These are phyloP conservation scores for Ajuga reptans DNA, from an alignment of 305 asterid genomes.

Conservation along the genomic window DNA sequence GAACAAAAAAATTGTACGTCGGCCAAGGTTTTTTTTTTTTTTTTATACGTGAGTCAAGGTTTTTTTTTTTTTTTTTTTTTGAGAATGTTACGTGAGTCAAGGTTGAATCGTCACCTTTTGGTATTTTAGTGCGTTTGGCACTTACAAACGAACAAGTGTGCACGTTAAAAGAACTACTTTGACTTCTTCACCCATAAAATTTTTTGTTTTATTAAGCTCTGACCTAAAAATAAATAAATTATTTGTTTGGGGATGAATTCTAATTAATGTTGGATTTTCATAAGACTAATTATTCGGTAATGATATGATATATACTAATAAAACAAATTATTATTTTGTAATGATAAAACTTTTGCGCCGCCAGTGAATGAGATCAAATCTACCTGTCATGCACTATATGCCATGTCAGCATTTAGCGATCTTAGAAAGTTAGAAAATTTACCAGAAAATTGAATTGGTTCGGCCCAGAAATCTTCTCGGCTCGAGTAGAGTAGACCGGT, in stretches of 20 bases:
- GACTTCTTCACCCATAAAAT: slow-evolving; percentile 19
- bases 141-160: neutral
- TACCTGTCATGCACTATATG: slow-evolving; percentile 2
- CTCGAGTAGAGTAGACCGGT: too few species aligned
- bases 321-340: neutral
- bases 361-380: slow-evolving; percentile 25
- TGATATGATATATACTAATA: too few species aligned
- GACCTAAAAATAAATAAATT: slow-evolving; percentile 17
- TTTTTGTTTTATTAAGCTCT: slow-evolving; percentile 1
- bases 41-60: slow-evolving; percentile 21
- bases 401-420: neutral
- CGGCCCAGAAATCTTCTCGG: too few species aligned
- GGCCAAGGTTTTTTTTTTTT: slow-evolving; percentile 24
- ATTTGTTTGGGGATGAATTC: neutral
- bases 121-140: slow-evolving; percentile 24
- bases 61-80: too few species aligned
- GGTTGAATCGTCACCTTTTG: neutral
- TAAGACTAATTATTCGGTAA: neutral
- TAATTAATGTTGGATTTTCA: slow-evolving; percentile 6
- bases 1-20: too few species aligned
- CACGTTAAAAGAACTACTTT: neutral
- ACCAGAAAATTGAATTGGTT: neutral
- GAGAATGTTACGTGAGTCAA: too few species aligned
- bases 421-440: neutral
- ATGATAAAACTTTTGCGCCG: neutral